A percentile compares a stretch with the other conserved stretches of the same genome.
These are phyloP conservation scores for Alternaria tenuissima DNA, from an alignment of 2,329 filamentous ascomycete genomes.

Conservation along the genomic window DNA sequence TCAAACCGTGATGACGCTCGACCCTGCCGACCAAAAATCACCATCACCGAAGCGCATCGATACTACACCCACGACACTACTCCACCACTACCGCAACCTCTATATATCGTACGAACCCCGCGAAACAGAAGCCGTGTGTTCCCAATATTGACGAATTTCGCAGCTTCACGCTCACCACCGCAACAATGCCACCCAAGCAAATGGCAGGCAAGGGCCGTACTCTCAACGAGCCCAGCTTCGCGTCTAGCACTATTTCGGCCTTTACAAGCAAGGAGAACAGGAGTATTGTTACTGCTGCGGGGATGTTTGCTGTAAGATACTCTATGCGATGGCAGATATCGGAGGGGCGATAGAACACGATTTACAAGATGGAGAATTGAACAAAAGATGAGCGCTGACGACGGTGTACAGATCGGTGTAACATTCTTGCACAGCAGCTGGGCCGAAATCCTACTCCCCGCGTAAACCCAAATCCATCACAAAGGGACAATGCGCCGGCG, in stretches of 20 bases:
- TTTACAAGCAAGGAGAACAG: slow-evolving; percentile 60
- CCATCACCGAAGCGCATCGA: slow-evolving; percentile 32
- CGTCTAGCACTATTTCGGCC: slow-evolving; percentile 49
- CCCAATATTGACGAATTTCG: background rate
- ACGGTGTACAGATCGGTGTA: slow-evolving; percentile 55
- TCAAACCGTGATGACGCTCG: slow-evolving; percentile 19
- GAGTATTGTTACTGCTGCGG: slow-evolving; percentile 57
- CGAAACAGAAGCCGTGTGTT: background rate
- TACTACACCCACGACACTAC: slow-evolving; percentile 15
- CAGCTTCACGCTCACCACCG: slow-evolving; percentile 3
- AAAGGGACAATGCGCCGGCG: background rate
- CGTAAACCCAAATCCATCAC: slow-evolving; percentile 45
- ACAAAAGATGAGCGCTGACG: slow-evolving; percentile 27
- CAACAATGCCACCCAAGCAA: slow-evolving; percentile 44
- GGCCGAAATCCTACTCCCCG: slow-evolving; percentile 60
- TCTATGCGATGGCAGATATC: background rate
- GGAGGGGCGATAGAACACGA: background rate
- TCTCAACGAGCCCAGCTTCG: slow-evolving; percentile 51
- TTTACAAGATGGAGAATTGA: background rate
- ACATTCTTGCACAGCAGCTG: slow-evolving; percentile 63
- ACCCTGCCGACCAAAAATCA: slow-evolving; percentile 29
- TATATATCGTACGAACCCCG: slow-evolving; percentile 11
- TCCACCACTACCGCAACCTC: background rate
- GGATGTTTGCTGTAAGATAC: slow-evolving; percentile 60
- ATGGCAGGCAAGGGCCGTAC: slow-evolving; percentile 37